Evolutionary conservation across 1,284 basidiomycete genomes (phyloP).

Genomic region (Wolfiporia cocos): DNA sequence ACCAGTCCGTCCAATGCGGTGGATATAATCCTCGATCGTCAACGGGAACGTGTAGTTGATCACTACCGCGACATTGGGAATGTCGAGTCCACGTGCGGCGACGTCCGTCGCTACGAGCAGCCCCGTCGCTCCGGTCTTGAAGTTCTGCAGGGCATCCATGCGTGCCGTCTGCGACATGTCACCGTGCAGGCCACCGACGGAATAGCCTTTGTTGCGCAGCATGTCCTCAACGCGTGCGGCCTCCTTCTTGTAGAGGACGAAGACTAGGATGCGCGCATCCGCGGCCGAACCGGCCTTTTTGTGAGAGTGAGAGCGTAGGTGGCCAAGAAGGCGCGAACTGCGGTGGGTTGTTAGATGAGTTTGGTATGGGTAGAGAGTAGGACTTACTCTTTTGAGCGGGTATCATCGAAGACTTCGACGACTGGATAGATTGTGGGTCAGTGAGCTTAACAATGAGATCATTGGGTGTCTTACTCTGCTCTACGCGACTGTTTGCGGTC

Average conservation of each 20-base stretch:
- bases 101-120: constrained; percentile 97
- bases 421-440: too few species aligned
- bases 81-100: constrained; percentile 94
- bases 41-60: constrained; percentile 98
- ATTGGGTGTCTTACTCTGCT: constrained; percentile 42
- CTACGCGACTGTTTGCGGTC: constrained; percentile 89
- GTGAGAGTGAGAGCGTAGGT: constrained; percentile 55
- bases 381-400: constrained; percentile 81
- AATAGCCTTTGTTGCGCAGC: constrained; percentile 75
- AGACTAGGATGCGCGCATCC: constrained; percentile 81
- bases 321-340: constrained; percentile 65
- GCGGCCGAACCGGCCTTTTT: constrained; percentile 54
- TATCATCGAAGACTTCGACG: constrained; percentile 89
- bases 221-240: constrained; percentile 85
- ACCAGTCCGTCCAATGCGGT: constrained; percentile 95
- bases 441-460: too few species aligned
- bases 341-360: constrained; percentile 1
- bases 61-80: constrained; percentile 90
- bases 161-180: constrained; percentile 88
- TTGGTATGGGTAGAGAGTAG: neutral
- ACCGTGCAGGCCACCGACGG: constrained; percentile 88
- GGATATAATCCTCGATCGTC: constrained; percentile 94
- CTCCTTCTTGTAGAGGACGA: constrained; percentile 98
- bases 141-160: constrained; percentile 83
- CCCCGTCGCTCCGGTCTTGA: constrained; percentile 82